Base-by-base conservation (phyloP, 371 early-diverging fungal genomes). In the Apophysomyces trapeziformis region DNA sequence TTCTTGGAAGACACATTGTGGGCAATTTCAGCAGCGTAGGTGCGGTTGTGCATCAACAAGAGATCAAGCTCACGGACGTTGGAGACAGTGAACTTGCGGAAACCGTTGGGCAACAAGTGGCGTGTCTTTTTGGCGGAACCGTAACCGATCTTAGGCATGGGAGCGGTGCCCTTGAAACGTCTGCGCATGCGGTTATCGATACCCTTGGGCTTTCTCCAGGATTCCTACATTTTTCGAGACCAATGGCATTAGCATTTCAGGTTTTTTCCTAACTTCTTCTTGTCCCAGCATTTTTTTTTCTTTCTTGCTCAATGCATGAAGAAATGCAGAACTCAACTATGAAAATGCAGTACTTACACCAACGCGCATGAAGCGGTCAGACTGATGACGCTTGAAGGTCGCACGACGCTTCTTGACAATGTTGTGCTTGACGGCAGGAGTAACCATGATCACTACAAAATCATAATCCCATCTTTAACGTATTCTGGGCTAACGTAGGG, bases 191-290 rank as follows among this genome's bases (percentile, higher is more conserved):
- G 89, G 91, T 94, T 96, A 84, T 99, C 99, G 85, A 99, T 99
- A 97, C 99, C 99, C 89, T 93, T 95, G 84, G 99, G 99, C 88
- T 96, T 97, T 87, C 99, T 93, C 99, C 99, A 99, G 72, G 97
- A 93, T 75, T 89, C 89, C 92, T 94, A 86, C 58, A 77, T 64
- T 50, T 26, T 26, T 26, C 32, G 32, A 64, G 9, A 62, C 12
- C 32, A 21, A 16, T 37, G 6, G 7, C 36, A 35, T 41, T 58
- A 26, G 7, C 7, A 2, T 26, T 26, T 26, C 2, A 26, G 2
- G 32, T 26, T 26, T 26, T 26, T 26, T 26, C 32, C 32, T 3
- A 26, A 26, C 32, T 26, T 26, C 32, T 26, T 26, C 32, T 26
- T 26, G 32, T 26, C 32, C 32, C 32, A 0, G 32, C 32, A 26